phyloP scores from a whole-genome alignment of 2,329 filamentous ascomycete genomes.

The Ilyonectria robusta region DNA sequence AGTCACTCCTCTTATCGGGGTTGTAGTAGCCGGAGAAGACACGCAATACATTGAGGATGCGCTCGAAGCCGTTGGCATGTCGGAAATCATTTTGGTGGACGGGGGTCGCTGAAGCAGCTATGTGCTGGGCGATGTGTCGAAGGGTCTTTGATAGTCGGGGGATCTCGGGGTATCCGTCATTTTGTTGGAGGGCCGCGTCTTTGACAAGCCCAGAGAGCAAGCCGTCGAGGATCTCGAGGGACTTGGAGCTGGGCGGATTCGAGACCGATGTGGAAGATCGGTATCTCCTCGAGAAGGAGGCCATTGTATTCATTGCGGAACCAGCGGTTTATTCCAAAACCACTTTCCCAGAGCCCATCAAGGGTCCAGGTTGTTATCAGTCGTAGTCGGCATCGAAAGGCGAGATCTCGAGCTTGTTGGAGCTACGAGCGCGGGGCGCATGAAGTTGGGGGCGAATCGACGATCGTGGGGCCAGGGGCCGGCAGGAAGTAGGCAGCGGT shows the following conservation, averaged over 20 bases:
- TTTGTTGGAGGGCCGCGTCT: constrained; percentile 50
- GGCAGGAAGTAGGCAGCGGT: constrained; percentile 4
- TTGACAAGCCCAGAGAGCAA: constrained; percentile 65
- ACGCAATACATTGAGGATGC: constrained; percentile 77
- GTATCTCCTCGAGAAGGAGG: constrained; percentile 68
- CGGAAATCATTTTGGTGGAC: constrained; percentile 85
- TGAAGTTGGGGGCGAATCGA: constrained; percentile 37
- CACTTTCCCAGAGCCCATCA: constrained; percentile 53
- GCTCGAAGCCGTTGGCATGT: constrained; percentile 83
- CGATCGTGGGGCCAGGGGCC: not conserved
- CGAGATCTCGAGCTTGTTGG: constrained; percentile 43
- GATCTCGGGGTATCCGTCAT: constrained; percentile 64
- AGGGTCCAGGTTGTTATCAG: constrained; percentile 54
- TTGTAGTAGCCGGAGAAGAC: constrained; percentile 84
- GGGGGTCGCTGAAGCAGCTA: constrained; percentile 64
- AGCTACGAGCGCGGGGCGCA: constrained; percentile 50
- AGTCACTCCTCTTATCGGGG: constrained; percentile 70
- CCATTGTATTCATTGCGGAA: constrained; percentile 58
- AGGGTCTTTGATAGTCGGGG: constrained; percentile 68
- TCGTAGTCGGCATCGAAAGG: constrained; percentile 54
- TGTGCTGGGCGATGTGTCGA: constrained; percentile 76
- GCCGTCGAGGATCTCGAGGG: constrained; percentile 70
- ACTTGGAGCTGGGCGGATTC: constrained; percentile 69
- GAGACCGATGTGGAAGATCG: constrained; percentile 76
- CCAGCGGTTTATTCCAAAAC: constrained; percentile 47